A percentile compares a stretch with the other conserved stretches of the same genome.
Conservation (phyloP, 75 land plant genomes). For the Cryptomeria japonica region DNA sequence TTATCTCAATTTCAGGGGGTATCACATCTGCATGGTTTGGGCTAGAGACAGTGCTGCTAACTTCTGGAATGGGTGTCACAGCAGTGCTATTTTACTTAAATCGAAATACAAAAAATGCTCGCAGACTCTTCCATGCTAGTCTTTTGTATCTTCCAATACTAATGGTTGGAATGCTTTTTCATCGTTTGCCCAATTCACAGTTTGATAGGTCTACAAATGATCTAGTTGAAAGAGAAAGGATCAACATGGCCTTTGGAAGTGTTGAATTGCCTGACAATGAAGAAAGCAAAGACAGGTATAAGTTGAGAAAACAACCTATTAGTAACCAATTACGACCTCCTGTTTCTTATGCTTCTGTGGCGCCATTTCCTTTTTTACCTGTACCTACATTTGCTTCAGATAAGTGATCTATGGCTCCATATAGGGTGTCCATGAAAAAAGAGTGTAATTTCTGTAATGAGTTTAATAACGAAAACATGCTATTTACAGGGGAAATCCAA, state of each 20-base stretch:
- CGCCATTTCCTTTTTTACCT: slow-evolving; percentile 94
- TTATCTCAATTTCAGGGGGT: slow-evolving; percentile 49
- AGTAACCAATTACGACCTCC: slow-evolving; percentile 48
- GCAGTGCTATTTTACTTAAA: slow-evolving; percentile 63
- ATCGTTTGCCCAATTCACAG: slow-evolving; percentile 57
- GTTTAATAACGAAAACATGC: background rate
- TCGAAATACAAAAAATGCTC: slow-evolving; percentile 62
- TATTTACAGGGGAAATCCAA: background rate
- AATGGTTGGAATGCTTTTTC: slow-evolving; percentile 80
- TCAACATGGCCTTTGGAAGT: background rate
- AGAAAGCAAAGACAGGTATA: slow-evolving; percentile 8
- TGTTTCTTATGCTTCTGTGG: slow-evolving; percentile 83
- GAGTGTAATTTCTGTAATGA: background rate
- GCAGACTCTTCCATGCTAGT: slow-evolving; percentile 80
- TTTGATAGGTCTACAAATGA: slow-evolving; percentile 5
- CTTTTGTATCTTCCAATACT: slow-evolving; percentile 86
- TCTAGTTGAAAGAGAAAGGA: slow-evolving; percentile 4
- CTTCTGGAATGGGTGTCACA: slow-evolving; percentile 59
- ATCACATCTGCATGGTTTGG: slow-evolving; percentile 80
- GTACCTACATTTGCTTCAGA: slow-evolving; percentile 43
- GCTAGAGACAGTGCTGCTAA: slow-evolving; percentile 63
- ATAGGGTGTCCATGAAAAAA: background rate
- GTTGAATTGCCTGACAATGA: slow-evolving; percentile 4
- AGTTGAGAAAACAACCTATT: background rate
- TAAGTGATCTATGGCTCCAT: background rate